A percentile compares a stretch with the other conserved stretches of the same genome.
Evolutionary conservation across 2,329 filamentous ascomycete species (phyloP).

Genomic region (Rugonectria rugulosa): DNA sequence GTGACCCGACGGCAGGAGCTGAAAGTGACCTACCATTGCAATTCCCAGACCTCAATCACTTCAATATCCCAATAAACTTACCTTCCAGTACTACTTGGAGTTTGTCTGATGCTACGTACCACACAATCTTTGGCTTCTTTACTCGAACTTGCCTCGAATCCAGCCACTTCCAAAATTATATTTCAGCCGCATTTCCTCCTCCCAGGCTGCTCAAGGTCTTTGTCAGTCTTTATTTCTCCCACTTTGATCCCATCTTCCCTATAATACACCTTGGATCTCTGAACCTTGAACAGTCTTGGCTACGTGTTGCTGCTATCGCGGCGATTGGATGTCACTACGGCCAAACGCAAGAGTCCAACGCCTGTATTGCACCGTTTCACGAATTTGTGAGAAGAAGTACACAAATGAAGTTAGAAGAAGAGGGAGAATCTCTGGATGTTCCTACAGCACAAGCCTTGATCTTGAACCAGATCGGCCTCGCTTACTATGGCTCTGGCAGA

Average conservation of each 20-base stretch:
- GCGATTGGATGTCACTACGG: constrained; percentile 37
- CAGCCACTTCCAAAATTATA: constrained; percentile 5
- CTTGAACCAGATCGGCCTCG: constrained; percentile 20
- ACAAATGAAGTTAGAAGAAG: neutral
- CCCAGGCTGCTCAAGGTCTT: constrained; percentile 41
- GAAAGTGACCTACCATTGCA: no score
- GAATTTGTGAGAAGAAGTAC: constrained; percentile 33
- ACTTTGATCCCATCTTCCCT: constrained; percentile 43
- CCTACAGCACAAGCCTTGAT: constrained; percentile 22
- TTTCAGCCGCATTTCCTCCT: constrained; percentile 33
- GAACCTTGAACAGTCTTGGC: constrained; percentile 26
- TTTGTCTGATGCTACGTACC: constrained; percentile 13
- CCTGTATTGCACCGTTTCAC: constrained; percentile 32
- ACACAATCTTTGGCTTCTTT: constrained; percentile 15
- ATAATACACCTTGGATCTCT: constrained; percentile 35
- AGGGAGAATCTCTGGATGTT: neutral
- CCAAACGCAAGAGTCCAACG: constrained; percentile 27
- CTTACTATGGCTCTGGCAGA: constrained; percentile 12
- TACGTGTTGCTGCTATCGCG: constrained; percentile 32
- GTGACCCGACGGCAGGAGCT: neutral
- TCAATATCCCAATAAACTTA: no score
- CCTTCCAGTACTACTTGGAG: constrained; percentile 1
- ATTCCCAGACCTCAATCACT: neutral
- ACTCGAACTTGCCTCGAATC: constrained; percentile 11
- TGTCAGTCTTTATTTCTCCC: constrained; percentile 41